These are phyloP conservation scores for Carex littledalei DNA, from an alignment of 176 grass and related monocot genomes.

Conservation along the genomic window DNA sequence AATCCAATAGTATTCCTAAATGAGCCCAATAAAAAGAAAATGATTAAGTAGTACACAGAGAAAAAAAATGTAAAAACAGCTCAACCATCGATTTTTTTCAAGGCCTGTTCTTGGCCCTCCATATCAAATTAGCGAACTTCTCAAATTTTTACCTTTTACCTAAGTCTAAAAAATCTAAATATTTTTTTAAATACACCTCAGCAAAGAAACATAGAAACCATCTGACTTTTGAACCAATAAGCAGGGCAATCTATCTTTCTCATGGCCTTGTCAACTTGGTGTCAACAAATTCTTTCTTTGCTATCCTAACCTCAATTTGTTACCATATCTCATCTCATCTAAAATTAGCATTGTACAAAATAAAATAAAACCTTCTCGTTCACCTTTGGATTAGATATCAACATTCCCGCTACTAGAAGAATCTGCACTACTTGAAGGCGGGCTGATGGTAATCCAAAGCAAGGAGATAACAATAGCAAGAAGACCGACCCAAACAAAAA, in stretches of 20 bases:
- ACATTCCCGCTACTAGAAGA: not conserved
- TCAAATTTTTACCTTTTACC: not conserved
- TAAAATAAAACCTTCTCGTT: conserved; percentile 5
- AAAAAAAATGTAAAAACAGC: not conserved
- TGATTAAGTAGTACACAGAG: not conserved
- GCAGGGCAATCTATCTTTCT: no score
- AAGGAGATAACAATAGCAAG: conserved; percentile 71
- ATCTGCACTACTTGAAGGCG: conserved; percentile 12
- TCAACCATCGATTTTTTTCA: not conserved
- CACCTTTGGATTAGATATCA: not conserved
- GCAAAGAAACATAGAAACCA: not conserved
- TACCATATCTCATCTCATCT: not conserved
- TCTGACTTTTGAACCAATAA: not conserved
- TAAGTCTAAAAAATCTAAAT: not conserved
- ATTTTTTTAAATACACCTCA: not conserved
- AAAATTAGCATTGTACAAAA: not conserved
- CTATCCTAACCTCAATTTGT: not conserved
- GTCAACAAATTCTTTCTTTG: not conserved
- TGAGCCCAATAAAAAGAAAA: not conserved
- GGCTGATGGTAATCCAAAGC: conserved; percentile 68
- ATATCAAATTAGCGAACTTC: not conserved
- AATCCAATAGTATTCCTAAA: not conserved
- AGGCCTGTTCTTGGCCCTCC: not conserved
- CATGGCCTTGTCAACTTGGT: not conserved
- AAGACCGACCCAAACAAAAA: conserved; percentile 71